Conservation (phyloP, 1,284 basidiomycete genomes). For the Ustilago loliicola region DNA sequence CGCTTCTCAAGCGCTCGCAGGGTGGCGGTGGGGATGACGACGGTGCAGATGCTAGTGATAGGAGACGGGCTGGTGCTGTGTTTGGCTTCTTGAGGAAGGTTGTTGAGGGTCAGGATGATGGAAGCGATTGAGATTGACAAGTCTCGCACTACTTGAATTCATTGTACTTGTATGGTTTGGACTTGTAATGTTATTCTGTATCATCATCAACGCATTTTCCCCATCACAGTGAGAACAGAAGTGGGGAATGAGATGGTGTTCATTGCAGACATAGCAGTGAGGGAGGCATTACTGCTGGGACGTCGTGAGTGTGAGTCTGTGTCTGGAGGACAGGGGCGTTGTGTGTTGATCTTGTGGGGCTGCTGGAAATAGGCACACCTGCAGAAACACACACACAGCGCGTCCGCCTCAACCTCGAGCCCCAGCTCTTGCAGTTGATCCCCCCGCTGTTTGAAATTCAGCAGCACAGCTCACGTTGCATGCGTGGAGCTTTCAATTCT, state of each 20-base stretch:
- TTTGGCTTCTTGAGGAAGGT: constrained; percentile 37
- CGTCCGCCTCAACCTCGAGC: no score
- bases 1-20: constrained; percentile 18
- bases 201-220: background rate
- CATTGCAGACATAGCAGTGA: no score
- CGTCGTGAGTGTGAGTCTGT: background rate
- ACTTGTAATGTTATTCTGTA: background rate
- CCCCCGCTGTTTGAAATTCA: background rate
- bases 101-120: constrained; percentile 29
- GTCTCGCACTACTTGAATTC: background rate
- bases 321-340: no score
- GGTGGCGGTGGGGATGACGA: constrained; percentile 2
- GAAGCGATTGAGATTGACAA: background rate
- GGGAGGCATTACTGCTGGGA: no score
- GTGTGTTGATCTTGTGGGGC: no score
- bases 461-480: background rate
- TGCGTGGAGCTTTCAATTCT: constrained; percentile 1
- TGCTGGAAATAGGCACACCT: no score
- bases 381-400: no score
- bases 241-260: background rate
- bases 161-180: constrained; percentile 9
- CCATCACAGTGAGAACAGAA: background rate
- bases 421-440: background rate
- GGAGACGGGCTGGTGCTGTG: constrained; percentile 36
- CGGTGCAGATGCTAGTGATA: constrained; percentile 32